These are phyloP conservation scores for Emergomyces africanus DNA, from an alignment of 2,329 filamentous ascomycete genomes.

Conservation along the genomic window DNA sequence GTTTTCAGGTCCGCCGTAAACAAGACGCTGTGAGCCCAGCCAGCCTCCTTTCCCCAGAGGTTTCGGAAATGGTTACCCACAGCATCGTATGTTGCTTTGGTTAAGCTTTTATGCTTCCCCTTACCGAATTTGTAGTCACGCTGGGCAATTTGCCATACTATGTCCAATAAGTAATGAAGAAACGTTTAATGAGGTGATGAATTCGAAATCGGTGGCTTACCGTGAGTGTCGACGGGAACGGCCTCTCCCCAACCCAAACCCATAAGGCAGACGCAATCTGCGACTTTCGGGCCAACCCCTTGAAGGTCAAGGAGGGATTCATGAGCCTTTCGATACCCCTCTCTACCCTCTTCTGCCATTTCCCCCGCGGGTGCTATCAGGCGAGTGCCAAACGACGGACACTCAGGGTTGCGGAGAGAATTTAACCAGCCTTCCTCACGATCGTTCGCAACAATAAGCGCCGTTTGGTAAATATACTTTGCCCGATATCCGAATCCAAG, in stretches of 20 bases:
- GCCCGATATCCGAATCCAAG: conserved; percentile 92
- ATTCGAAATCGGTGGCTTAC: conserved; percentile 17
- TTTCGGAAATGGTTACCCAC: conserved; percentile 80
- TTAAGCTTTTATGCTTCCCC: conserved; percentile 71
- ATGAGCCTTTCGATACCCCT: conserved; percentile 68
- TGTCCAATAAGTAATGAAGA: conserved; percentile 1
- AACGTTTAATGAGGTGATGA: not conserved
- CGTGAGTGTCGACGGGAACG: conserved; percentile 91
- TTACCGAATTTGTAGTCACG: conserved; percentile 88
- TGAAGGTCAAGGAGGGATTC: conserved; percentile 64
- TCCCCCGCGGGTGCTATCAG: conserved; percentile 33
- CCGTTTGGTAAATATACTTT: conserved; percentile 82
- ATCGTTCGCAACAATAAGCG: conserved; percentile 55
- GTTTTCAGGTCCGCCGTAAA: conserved; percentile 86
- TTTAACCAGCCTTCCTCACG: conserved; percentile 65
- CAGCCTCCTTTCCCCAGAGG: conserved; percentile 86
- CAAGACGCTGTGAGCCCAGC: conserved; percentile 94
- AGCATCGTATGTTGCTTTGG: conserved; percentile 76
- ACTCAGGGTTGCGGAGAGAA: conserved; percentile 63
- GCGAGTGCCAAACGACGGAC: conserved; percentile 43
- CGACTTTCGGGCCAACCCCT: conserved; percentile 91
- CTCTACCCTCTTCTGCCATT: conserved; percentile 39
- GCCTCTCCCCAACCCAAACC: conserved; percentile 91
- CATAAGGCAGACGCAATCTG: conserved; percentile 94
- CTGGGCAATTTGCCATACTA: conserved; percentile 94